These are phyloP conservation scores for Phytophthora agathidicida DNA, from an alignment of 352 stramenopile genomes.

Conservation along the genomic window DNA sequence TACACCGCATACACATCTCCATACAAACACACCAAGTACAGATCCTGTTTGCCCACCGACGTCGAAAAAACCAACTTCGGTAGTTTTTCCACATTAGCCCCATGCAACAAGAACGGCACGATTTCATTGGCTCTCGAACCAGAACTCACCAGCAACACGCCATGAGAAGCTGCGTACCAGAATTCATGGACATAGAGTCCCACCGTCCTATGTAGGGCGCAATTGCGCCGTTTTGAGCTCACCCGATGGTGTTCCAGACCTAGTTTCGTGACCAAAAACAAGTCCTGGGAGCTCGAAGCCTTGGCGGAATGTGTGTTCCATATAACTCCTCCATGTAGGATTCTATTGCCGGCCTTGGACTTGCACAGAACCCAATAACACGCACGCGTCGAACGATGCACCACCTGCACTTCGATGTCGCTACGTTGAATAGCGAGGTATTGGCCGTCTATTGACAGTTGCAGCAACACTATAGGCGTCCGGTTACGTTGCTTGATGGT, in stretches of 20 bases:
- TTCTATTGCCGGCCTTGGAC: slow-evolving; percentile 65
- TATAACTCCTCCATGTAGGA: slow-evolving; percentile 59
- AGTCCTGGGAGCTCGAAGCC: slow-evolving; percentile 61
- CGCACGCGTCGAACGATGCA: slow-evolving; percentile 48
- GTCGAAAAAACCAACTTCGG: slow-evolving; percentile 76
- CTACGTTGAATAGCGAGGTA: slow-evolving; percentile 82
- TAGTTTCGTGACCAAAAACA: slow-evolving; percentile 77
- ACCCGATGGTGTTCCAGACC: slow-evolving; percentile 82
- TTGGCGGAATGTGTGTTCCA: slow-evolving; percentile 68
- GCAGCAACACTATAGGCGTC: slow-evolving; percentile 41
- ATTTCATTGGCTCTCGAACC: slow-evolving; percentile 82
- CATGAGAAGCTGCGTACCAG: slow-evolving; percentile 71
- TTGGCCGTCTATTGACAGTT: slow-evolving; percentile 67
- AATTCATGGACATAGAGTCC: slow-evolving; percentile 71
- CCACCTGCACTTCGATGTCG: slow-evolving; percentile 83
- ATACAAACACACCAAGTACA: slow-evolving; percentile 76
- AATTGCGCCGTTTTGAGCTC: slow-evolving; percentile 60
- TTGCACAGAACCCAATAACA: slow-evolving; percentile 80
- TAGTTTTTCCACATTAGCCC: slow-evolving; percentile 66
- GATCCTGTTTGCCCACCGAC: slow-evolving; percentile 51
- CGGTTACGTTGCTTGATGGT: background rate
- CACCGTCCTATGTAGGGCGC: slow-evolving; percentile 60
- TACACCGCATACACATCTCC: slow-evolving; percentile 72
- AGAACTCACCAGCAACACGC: slow-evolving; percentile 71
- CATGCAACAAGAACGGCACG: slow-evolving; percentile 70